These are phyloP conservation scores for Cladophialophora exuberans DNA, from an alignment of 2,329 filamentous ascomycete species.

Conservation along the genomic window DNA sequence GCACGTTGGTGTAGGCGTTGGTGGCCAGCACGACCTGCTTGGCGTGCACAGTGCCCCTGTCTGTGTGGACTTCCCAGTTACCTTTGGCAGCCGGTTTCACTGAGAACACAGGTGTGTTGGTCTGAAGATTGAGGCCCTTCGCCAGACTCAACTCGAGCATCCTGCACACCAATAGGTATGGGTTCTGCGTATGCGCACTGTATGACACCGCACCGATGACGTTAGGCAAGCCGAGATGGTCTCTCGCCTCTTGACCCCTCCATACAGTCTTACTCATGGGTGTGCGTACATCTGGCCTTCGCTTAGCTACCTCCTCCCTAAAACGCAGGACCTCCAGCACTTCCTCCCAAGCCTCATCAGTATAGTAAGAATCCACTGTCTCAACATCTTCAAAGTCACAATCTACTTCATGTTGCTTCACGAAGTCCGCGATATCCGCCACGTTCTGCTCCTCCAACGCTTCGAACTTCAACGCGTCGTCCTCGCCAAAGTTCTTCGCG, in stretches of 20 bases:
- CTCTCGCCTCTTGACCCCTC: conserved; percentile 42
- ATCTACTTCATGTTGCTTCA: conserved; percentile 44
- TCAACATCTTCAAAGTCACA: conserved; percentile 50
- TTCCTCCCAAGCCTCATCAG: conserved; percentile 7
- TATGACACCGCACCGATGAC: conserved; percentile 35
- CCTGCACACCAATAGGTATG: not conserved
- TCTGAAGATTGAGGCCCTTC: conserved; percentile 47
- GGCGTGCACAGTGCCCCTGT: conserved; percentile 49
- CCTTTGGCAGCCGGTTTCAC: conserved; percentile 21
- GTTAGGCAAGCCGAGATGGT: conserved; percentile 41
- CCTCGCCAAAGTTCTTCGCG: conserved; percentile 40
- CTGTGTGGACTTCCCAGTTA: conserved; percentile 51
- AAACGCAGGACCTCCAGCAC: conserved; percentile 15
- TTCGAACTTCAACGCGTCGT: conserved; percentile 53
- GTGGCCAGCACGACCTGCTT: conserved; percentile 62
- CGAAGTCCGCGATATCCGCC: conserved; percentile 47
- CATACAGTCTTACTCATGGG: not conserved
- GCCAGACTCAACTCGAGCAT: conserved; percentile 47
- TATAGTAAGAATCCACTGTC: conserved; percentile 35
- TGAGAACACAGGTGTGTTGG: conserved; percentile 46
- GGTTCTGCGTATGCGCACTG: not conserved
- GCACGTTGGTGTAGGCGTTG: conserved; percentile 57
- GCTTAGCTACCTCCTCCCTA: conserved; percentile 13
- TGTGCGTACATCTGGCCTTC: conserved; percentile 1
- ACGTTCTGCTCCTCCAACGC: conserved; percentile 48